Evolutionary conservation across 2,329 filamentous ascomycete genomes (phyloP), one percentile per base, ranked within the genome.

Genomic region (Colletotrichum caudatum): DNA sequence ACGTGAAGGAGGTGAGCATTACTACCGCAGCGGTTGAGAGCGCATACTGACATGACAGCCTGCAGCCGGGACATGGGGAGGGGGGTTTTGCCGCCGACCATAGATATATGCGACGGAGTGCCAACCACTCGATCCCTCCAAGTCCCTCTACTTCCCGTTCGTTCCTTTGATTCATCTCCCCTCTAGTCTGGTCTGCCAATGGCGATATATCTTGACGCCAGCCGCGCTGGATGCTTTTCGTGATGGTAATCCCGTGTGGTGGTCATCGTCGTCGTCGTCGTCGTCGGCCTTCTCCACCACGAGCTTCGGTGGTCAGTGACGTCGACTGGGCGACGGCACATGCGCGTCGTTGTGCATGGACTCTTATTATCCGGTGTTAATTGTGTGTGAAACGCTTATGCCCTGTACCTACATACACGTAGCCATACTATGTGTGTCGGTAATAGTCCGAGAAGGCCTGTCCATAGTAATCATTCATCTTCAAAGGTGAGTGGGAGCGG

Each of bases 101-200:
- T 37, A 69, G 60, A 71, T 64, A 60, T 69, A 53, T 69, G 59
- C 26, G 65, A 69, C 59, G 53, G 44, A 69, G 26, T 59, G 59
- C 44, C 23, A 51, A 48, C 54, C 59, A 71, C 33, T 69, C 65
- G 59, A 69, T 64, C 54, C 65, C 37, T 61, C 51, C 39, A 51
- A 56, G 41, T 53, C 53, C 50, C 8, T 23, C 46, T 53, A 29
- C 16, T 33, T 14, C 50, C 50, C 29, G 26, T 11, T 29, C 26
- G 26, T 14, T 29, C 57, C 57, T 48, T 12, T 50, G 26, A 44
- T 1, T 5, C 44, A n/a, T n/a, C 18, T n/a, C 37, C 41, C 58
- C 29, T 50, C 20, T 57, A 9, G 48, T n/a, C 29, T 57, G 14
- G 39, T 26, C 29, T 20, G 39, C 39, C 18, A 14, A 23, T 23